Evolutionary conservation across 177 flowering plant genomes (phyloP), one percentile per base, ranked within the genome.

Genomic region (Tripterygium wilfordii): DNA sequence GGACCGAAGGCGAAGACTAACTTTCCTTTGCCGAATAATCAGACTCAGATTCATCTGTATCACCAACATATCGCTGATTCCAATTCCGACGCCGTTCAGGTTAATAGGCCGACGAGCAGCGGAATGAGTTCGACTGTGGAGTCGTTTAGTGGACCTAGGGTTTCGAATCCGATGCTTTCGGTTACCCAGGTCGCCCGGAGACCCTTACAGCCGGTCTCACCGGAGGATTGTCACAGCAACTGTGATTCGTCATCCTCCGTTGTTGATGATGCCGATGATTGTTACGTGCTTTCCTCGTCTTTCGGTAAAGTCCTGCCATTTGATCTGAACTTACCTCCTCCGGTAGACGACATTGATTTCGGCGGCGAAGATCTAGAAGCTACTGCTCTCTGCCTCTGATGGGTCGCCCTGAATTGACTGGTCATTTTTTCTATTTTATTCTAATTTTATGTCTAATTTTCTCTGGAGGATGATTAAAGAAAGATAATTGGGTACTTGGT

Each of bases 1-100:
- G 96, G 96, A 0, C 74, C 84, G 14, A 85, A 82, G 58, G 94
- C 96, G 8, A 80, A 77, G 48, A 88, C 84, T 42, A 88, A 85
- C 47, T 85, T 88, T 45, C 89, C 83, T 1, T 7, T 45, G 5
- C 33, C 56, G 24, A 41, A 29, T 7, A 43, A 3, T 15, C 32
- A 37, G 22, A 38, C 45, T 3, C 54, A 19, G 19, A 28, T 12
- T 41, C 50, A 60, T 27, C 45, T 36, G n/a, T 49, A 43, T 20
- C 56, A 51, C 6, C 67, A 44, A 1, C 48, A 51, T 5, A 1
- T 2, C 19, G 33, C 26, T 10, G 22, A 26, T 19, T 15, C 40
- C 15, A 24, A 21, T n/a, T 39, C 4, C 30, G 48, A 38, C 8
- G 24, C 38, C 26, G 9, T 17, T 7, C 64, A 43, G 37, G 58